A percentile compares a stretch with the other conserved stretches of the same genome.
phyloP scores from a whole-genome alignment of 129 eudicot species.

The Kitagawia praeruptora region DNA sequence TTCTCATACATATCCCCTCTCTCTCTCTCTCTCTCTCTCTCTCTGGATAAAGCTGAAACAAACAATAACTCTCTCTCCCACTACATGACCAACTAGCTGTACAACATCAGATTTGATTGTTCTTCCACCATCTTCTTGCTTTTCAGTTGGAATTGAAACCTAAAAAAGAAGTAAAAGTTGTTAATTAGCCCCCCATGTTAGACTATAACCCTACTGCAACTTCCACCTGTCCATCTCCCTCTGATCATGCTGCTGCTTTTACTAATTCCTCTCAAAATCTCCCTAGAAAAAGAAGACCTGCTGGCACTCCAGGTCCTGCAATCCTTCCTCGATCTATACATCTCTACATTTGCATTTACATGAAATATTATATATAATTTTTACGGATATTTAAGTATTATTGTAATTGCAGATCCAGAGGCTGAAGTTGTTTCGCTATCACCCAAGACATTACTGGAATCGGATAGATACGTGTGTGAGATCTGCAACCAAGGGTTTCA shows the following conservation, averaged over 20 bases:
- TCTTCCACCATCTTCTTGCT: background rate
- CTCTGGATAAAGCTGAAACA: constrained; percentile 31
- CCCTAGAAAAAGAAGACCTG: constrained; percentile 57
- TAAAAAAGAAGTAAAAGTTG: constrained; percentile 14
- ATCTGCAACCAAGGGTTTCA: constrained; percentile 75
- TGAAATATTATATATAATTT: too few relatives aligned
- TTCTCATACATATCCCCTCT: background rate
- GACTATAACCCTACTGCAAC: constrained; percentile 34
- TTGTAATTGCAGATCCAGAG: constrained; percentile 44
- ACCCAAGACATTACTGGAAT: constrained; percentile 51
- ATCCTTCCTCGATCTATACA: background rate
- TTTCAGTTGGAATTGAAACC: background rate
- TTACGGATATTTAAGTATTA: background rate
- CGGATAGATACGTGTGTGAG: constrained; percentile 66
- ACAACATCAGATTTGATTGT: constrained; percentile 15
- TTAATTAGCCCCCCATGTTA: constrained; percentile 46
- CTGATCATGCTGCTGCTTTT: constrained; percentile 39
- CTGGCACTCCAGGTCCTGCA: constrained; percentile 54
- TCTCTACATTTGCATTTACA: background rate
- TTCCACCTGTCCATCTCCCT: constrained; percentile 45
- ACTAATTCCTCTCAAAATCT: constrained; percentile 31
- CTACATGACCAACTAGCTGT: background rate
- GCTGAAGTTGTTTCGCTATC: constrained; percentile 63
- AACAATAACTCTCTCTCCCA: constrained; percentile 14
- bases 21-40: background rate